Conservation (phyloP, 495 filamentous ascomycete genomes). For the Lindgomyces ingoldianus region DNA sequence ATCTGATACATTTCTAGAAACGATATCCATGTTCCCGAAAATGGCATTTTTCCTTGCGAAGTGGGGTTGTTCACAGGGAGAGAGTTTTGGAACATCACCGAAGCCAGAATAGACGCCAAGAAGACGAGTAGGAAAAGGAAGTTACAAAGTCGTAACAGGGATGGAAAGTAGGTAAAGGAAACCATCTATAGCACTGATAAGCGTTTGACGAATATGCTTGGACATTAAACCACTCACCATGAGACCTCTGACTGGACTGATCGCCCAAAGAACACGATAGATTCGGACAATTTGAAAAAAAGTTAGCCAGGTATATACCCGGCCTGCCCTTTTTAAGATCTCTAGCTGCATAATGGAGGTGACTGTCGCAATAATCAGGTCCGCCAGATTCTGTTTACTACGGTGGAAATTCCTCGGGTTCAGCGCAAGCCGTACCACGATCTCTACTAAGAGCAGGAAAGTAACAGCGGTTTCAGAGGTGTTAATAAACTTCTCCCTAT, state of each 20-base stretch:
- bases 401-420: slow-evolving; percentile 79
- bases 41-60: slow-evolving; percentile 65
- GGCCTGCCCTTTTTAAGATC: slow-evolving; percentile 70
- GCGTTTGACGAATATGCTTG: too few species aligned
- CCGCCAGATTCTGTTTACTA: slow-evolving; percentile 71
- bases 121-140: slow-evolving; percentile 97
- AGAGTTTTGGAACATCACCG: slow-evolving; percentile 88
- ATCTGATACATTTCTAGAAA: slow-evolving; percentile 99
- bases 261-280: slow-evolving; percentile 87
- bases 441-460: slow-evolving; percentile 76
- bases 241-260: slow-evolving; percentile 79
- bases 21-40: slow-evolving; percentile 88
- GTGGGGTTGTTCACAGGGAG: slow-evolving; percentile 73
- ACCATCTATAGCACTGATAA: neutral
- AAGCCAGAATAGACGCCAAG: slow-evolving; percentile 87
- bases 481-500: slow-evolving; percentile 59
- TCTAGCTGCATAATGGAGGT: slow-evolving; percentile 88
- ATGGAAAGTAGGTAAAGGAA: neutral
- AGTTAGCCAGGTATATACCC: slow-evolving; percentile 84
- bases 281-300: slow-evolving; percentile 91
- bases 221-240: too few species aligned
- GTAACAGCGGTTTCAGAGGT: slow-evolving; percentile 76
- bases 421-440: slow-evolving; percentile 71
- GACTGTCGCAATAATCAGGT: slow-evolving; percentile 74
- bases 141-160: slow-evolving; percentile 69